Conservation (phyloP, 768 basidiomycete species). For the Russula sp. region DNA sequence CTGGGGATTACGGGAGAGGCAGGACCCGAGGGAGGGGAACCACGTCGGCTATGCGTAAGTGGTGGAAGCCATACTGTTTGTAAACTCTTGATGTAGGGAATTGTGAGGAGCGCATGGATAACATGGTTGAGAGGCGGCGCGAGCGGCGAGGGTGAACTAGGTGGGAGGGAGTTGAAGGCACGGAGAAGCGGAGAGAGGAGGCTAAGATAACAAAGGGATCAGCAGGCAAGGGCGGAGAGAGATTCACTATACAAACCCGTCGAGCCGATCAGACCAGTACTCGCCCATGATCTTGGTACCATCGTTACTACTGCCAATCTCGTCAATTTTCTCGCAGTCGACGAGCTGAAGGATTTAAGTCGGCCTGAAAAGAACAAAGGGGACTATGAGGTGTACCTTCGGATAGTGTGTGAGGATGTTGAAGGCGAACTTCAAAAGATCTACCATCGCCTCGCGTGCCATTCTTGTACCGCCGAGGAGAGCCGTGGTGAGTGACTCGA, state of each 20-base stretch:
- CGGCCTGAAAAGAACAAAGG: background rate
- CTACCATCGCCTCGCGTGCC: conserved; percentile 69
- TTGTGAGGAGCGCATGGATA: conserved; percentile 73
- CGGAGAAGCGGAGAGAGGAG: conserved; percentile 66
- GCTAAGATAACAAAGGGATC: background rate
- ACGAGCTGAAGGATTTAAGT: conserved; percentile 12
- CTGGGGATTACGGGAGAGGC: conserved; percentile 28
- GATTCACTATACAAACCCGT: conserved; percentile 41
- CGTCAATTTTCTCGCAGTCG: conserved; percentile 19
- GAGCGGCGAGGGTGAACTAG: conserved; percentile 57
- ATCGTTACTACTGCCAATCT: conserved; percentile 16
- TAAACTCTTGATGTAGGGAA: conserved; percentile 59
- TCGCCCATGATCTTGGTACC: conserved; percentile 55
- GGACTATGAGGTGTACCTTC: conserved; percentile 42
- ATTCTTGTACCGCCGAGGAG: conserved; percentile 48
- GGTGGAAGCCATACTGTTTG: conserved; percentile 57
- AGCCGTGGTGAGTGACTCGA: conserved; percentile 48
- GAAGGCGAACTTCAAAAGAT: conserved; percentile 80
- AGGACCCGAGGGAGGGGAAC: conserved; percentile 32
- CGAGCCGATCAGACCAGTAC: conserved; percentile 66
- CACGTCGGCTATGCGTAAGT: conserved; percentile 25
- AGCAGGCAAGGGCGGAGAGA: conserved; percentile 1
- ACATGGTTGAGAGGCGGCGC: conserved; percentile 68
- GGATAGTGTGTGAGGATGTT: conserved; percentile 80
- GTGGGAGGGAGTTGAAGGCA: conserved; percentile 60